Evolutionary conservation across 768 basidiomycete genomes (phyloP), one percentile per base, ranked within the genome.

Genomic region (button mushroom (Agaricus bisporus)): DNA sequence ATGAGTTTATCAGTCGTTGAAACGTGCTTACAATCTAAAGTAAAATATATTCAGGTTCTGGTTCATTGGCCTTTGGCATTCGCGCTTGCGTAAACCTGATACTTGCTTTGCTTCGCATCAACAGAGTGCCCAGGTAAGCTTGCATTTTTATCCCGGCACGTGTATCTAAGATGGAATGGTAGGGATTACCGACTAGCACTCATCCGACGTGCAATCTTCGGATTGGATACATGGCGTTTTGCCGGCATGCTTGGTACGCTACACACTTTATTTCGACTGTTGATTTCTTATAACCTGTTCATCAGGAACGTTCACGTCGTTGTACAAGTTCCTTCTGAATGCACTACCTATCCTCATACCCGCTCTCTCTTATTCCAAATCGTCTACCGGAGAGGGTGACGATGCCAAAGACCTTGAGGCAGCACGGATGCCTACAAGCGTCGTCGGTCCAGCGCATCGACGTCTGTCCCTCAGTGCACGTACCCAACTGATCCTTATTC

Each of bases 11-110:
- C 32, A 29, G 55, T 51, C 9, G n/a, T 41, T n/a, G 28, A 49
- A 46, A 20, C 17, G 39, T 22, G 49, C 12, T 20, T 32, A 28
- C 41, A 11, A 2, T 28, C 48, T 22, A 20, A 14, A 15, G 18
- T 17, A 36, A 12, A 53, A 4, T 38, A 32, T 50, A 25, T 50
- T 17, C 61, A 95, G 92, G 94, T 53, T 88, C 95, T 20, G 88
- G 84, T 12, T 67, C 82, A 0, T 73, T 98, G 15, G 93, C 87
- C 1, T 92, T 90, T 58, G 80, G 80, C 32, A 84, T 95, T 32
- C 79, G 95, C 18, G 87, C 91, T 0, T 83, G 85, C 18, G 76
- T 98, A 25, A 97, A 93, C 63, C 64, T 95, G 12, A 80, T 93
- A 10, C 67, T 97, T 9, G 78, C 86, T 5, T 66, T 91, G n/a